phyloP scores from a whole-genome alignment of 2,329 filamentous ascomycete genomes.

The Colletotrichum sp. region DNA sequence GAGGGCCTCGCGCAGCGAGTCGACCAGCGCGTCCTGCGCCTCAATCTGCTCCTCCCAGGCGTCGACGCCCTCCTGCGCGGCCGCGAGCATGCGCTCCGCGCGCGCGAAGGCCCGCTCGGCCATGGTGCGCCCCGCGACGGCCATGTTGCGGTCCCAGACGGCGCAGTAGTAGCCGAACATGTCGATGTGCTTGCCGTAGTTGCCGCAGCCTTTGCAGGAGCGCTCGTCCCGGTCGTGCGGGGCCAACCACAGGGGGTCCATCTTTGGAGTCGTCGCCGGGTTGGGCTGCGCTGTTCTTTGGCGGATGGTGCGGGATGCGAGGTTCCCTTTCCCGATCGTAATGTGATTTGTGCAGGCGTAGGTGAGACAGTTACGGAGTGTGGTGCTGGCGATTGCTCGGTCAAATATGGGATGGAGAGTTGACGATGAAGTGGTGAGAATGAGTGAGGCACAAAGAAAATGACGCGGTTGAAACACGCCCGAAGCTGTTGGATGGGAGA shows the following conservation, averaged over 20 bases:
- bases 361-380: background rate
- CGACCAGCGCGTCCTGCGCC: background rate
- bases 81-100: background rate
- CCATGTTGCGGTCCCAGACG: background rate
- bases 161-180: background rate
- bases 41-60: background rate
- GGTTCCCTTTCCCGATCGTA: background rate
- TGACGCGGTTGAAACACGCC: background rate
- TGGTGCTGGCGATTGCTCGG: background rate
- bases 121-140: background rate
- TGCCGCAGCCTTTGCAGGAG: background rate
- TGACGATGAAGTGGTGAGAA: background rate
- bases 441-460: background rate
- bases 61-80: background rate
- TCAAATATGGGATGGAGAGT: background rate
- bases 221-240: background rate
- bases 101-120: background rate
- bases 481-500: background rate
- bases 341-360: rapidly evolving
- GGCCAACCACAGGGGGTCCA: background rate
- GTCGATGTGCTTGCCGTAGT: background rate
- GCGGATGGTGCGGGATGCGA: background rate
- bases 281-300: background rate
- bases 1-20: background rate
- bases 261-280: background rate